These are phyloP conservation scores for Tricholomella constricta DNA, from an alignment of 768 basidiomycete genomes.

Conservation along the genomic window DNA sequence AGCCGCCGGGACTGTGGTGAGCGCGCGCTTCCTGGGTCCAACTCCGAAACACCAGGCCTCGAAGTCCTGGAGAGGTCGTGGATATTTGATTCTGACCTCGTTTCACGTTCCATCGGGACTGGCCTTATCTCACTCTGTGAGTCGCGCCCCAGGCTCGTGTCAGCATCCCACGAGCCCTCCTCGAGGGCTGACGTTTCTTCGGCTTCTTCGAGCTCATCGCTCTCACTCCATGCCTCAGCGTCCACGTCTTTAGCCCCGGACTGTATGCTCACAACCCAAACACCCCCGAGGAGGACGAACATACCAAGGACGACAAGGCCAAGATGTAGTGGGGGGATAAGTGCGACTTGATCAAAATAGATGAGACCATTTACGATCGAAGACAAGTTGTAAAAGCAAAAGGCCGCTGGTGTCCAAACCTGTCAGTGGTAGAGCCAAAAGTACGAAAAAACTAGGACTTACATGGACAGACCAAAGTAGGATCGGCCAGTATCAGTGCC, in stretches of 20 bases:
- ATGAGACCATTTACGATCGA: slow-evolving; percentile 89
- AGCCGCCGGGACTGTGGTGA: neutral
- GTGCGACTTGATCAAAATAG: slow-evolving; percentile 84
- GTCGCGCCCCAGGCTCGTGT: neutral
- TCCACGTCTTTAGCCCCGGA: slow-evolving; percentile 56
- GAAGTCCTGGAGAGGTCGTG: slow-evolving; percentile 9
- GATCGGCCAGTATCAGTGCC: slow-evolving; percentile 77
- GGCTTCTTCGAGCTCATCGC: slow-evolving; percentile 32
- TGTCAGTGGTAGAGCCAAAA: slow-evolving; percentile 11
- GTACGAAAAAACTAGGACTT: slow-evolving; percentile 31
- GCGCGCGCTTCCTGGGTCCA: neutral
- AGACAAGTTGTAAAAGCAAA: slow-evolving; percentile 93
- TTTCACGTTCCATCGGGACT: slow-evolving; percentile 33
- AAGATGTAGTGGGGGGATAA: slow-evolving; percentile 71
- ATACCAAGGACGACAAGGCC: slow-evolving; percentile 77
- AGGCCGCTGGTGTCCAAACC: slow-evolving; percentile 61
- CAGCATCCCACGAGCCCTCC: slow-evolving; percentile 5
- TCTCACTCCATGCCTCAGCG: slow-evolving; percentile 49
- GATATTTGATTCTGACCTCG: slow-evolving; percentile 31
- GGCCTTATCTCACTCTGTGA: slow-evolving; percentile 18
- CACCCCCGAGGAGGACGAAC: slow-evolving; percentile 75
- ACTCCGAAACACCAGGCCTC: neutral
- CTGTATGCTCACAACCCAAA: slow-evolving; percentile 87
- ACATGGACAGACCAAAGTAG: slow-evolving; percentile 86
- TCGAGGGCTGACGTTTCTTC: slow-evolving; percentile 31